Evolutionary conservation across 1,139 yeast species (phyloP).

Genomic region (Debaryomycetaceae sp.): DNA sequence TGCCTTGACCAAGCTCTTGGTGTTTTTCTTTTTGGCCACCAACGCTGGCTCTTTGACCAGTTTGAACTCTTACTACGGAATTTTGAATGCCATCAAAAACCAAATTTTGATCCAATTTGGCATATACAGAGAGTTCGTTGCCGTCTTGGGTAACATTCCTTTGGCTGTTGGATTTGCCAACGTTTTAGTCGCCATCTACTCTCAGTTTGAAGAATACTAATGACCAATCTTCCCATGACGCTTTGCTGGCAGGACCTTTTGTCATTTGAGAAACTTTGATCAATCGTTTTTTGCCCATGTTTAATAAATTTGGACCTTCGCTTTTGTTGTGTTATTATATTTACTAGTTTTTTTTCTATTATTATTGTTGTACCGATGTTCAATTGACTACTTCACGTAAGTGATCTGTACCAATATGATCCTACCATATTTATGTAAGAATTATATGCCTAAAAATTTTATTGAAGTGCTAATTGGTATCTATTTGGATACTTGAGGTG

Average conservation of each 20-base stretch:
- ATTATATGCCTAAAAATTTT: not conserved
- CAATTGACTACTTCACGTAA: not conserved
- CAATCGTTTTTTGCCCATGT: slow-evolving; percentile 1
- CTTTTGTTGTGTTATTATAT: slow-evolving; percentile 4
- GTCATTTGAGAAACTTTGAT: not conserved
- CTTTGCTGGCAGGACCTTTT: not conserved
- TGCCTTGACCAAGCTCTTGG: slow-evolving; percentile 47
- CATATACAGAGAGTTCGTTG: slow-evolving; percentile 30
- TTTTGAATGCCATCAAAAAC: slow-evolving; percentile 35
- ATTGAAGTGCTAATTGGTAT: not conserved
- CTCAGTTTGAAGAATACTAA: slow-evolving; percentile 43
- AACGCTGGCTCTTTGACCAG: slow-evolving; percentile 30
- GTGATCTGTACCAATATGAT: not conserved
- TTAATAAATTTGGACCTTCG: slow-evolving; percentile 1
- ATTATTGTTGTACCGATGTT: not conserved
- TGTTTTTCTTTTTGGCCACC: slow-evolving; percentile 40
- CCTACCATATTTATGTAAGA: not conserved
- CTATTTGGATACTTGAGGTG: slow-evolving; percentile 11
- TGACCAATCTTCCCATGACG: not conserved
- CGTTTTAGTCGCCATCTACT: slow-evolving; percentile 49
- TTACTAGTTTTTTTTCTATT: not conserved
- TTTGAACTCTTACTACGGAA: slow-evolving; percentile 24
- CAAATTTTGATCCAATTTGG: slow-evolving; percentile 37
- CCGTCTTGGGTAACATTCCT: slow-evolving; percentile 47
- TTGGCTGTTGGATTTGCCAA: slow-evolving; percentile 47